Evolutionary conservation across 345 rosid genomes (phyloP).

Genomic region (Physaria fendleri): DNA sequence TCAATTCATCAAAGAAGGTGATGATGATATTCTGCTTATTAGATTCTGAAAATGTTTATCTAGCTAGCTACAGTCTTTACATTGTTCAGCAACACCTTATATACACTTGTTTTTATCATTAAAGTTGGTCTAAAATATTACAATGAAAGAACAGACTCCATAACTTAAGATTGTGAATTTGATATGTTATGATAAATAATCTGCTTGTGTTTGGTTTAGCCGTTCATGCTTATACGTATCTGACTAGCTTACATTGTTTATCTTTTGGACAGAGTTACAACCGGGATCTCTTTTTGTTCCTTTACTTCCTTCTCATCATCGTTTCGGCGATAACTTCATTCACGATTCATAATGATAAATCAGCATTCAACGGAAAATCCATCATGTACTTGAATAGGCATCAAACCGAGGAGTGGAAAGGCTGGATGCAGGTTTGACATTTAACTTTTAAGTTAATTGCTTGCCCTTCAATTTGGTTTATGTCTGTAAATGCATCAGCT

Average conservation of each 20-base stretch:
- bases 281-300: conserved; percentile 87
- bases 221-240: not conserved
- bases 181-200: not conserved
- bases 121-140: not conserved
- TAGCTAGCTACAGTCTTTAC: not conserved
- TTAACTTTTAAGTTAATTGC: not conserved
- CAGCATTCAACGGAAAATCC: conserved; percentile 80
- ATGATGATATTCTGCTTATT: conserved; percentile 4
- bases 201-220: not conserved
- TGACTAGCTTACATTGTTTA: conserved; percentile 20
- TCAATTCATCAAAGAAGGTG: conserved; percentile 79
- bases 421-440: conserved; percentile 98
- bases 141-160: not conserved
- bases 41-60: not conserved
- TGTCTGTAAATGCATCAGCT: conserved; percentile 2
- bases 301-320: conserved; percentile 90
- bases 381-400: conserved; percentile 93
- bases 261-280: conserved; percentile 63
- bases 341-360: conserved; percentile 78
- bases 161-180: not conserved
- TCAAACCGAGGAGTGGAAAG: conserved; percentile 99
- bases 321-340: conserved; percentile 91
- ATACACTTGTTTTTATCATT: not conserved
- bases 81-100: conserved; percentile 1
- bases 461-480: not conserved